These are phyloP conservation scores for Glonium stellatum DNA, from an alignment of 495 filamentous ascomycete species.

Conservation along the genomic window DNA sequence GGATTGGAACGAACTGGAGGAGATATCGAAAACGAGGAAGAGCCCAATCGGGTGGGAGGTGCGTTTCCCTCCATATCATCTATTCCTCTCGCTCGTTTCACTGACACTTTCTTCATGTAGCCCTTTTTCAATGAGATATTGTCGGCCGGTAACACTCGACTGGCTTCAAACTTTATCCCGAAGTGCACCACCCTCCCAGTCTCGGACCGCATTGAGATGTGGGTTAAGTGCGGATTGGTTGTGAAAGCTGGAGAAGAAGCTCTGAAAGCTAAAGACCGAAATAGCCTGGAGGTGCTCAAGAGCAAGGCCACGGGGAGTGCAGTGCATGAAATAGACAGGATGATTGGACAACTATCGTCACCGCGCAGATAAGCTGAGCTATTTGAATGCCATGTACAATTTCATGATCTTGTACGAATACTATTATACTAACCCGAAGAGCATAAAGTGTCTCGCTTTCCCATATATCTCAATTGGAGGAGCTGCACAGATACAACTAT, in stretches of 20 bases:
- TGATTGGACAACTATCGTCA: slow-evolving; percentile 41
- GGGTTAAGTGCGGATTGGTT: slow-evolving; percentile 88
- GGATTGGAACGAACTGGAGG: slow-evolving; percentile 88
- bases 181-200: slow-evolving; percentile 66
- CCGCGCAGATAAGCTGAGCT: neutral
- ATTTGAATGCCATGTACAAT: no score
- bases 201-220: slow-evolving; percentile 79
- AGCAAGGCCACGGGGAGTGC: slow-evolving; percentile 50
- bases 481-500: no score
- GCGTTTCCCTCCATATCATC: slow-evolving; percentile 28
- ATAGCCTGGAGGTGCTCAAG: slow-evolving; percentile 54
- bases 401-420: no score
- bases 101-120: slow-evolving; percentile 36
- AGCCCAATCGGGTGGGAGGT: slow-evolving; percentile 97
- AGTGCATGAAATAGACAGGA: slow-evolving; percentile 52
- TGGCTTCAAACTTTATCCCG: slow-evolving; percentile 76
- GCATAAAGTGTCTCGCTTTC: no score
- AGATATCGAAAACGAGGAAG: slow-evolving; percentile 62
- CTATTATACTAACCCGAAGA: no score
- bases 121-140: slow-evolving; percentile 89
- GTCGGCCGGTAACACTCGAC: slow-evolving; percentile 80
- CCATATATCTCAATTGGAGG: no score
- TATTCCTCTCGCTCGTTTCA: neutral
- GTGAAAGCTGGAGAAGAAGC: slow-evolving; percentile 91
- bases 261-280: slow-evolving; percentile 68